Evolutionary conservation across 169 alveolate genomes (phyloP).

Genomic region (Plasmodium gonderi): DNA sequence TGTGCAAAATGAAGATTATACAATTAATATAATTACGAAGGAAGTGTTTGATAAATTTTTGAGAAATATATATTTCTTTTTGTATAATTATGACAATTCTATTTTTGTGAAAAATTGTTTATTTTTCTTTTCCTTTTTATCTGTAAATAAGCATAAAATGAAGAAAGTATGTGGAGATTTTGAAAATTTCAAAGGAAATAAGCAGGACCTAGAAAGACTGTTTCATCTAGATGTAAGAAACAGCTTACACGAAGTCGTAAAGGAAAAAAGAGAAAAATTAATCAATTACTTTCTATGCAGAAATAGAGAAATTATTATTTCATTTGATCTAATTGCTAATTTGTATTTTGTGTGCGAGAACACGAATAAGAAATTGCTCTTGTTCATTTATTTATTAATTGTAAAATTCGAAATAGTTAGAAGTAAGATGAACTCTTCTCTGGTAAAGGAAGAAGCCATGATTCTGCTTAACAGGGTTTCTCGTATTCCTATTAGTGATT

Average conservation of each 20-base stretch:
- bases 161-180: neutral
- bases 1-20: slow-evolving; percentile 28
- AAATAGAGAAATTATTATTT: slow-evolving; percentile 13
- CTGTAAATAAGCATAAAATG: neutral
- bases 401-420: slow-evolving; percentile 6
- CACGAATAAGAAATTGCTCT: neutral
- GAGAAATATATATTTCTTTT: slow-evolving; percentile 3
- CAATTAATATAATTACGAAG: slow-evolving; percentile 31
- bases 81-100: slow-evolving; percentile 3
- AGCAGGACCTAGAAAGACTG: neutral
- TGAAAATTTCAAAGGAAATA: neutral
- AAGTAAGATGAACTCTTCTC: neutral
- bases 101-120: slow-evolving; percentile 32
- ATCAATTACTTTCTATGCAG: slow-evolving; percentile 16
- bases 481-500: neutral
- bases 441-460: slow-evolving; percentile 34
- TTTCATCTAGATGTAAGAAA: neutral
- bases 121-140: slow-evolving; percentile 7
- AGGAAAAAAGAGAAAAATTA: slow-evolving; percentile 10
- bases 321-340: slow-evolving; percentile 39
- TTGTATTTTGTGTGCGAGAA: slow-evolving; percentile 33
- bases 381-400: slow-evolving; percentile 42
- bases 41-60: slow-evolving; percentile 16
- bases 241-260: neutral
- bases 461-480: slow-evolving; percentile 2